Conservation (phyloP, 2,329 filamentous ascomycete species). For the Stachybotrys elegans region DNA sequence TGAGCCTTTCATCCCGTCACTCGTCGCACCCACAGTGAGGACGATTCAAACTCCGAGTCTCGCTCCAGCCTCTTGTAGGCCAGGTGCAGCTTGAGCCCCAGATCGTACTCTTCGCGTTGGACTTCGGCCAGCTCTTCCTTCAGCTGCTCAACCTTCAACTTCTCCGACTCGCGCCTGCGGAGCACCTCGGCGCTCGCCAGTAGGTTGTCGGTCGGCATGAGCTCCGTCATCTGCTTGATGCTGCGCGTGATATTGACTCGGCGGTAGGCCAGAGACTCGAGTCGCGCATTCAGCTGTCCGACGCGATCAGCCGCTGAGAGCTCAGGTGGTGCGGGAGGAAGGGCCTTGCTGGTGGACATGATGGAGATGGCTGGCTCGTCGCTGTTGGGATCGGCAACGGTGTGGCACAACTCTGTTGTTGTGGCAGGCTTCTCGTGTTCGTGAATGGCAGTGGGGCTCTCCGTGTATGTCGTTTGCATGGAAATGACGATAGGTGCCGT, state of each 20-base stretch:
- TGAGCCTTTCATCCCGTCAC: constrained; percentile 59
- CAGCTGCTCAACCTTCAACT: constrained; percentile 62
- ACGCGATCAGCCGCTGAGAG: constrained; percentile 56
- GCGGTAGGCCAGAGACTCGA: constrained; percentile 60
- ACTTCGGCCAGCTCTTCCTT: constrained; percentile 66
- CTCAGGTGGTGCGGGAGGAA: constrained; percentile 61
- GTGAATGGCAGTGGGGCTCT: constrained; percentile 1
- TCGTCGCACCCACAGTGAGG: constrained; percentile 71
- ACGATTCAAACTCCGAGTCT: constrained; percentile 58
- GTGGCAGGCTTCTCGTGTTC: neutral
- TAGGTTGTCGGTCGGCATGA: constrained; percentile 68
- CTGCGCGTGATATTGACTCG: constrained; percentile 66
- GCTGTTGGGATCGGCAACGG: neutral
- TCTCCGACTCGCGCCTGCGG: constrained; percentile 50
- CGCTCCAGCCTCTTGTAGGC: constrained; percentile 72
- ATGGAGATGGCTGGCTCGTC: constrained; percentile 23
- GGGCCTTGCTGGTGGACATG: constrained; percentile 47
- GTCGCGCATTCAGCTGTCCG: constrained; percentile 59
- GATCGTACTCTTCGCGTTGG: constrained; percentile 70
- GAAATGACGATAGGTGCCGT: constrained; percentile 23
- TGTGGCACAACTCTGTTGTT: neutral
- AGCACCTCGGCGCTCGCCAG: constrained; percentile 61
- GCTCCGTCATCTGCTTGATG: constrained; percentile 71
- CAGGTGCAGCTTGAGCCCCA: constrained; percentile 68
- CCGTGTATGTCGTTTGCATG: constrained; percentile 16